Base-by-base conservation (phyloP, 176 grass and related monocot genomes). In the Saccharum officinarum region DNA sequence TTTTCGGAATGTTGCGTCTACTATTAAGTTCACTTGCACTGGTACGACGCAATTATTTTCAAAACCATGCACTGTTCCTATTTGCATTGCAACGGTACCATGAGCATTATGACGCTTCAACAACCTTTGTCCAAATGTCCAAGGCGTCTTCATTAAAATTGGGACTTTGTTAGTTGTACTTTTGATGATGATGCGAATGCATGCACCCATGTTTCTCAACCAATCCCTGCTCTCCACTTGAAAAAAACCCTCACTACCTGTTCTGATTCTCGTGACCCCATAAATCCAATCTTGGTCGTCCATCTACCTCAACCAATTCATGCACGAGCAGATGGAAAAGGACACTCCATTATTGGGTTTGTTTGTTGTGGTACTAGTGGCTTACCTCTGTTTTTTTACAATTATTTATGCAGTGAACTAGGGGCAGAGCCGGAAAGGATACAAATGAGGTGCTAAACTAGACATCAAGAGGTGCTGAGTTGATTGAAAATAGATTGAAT, bases 301-400 rank as follows among this genome's bases (percentile, higher is more conserved):
- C 81, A 73, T 63, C 69, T 34, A 3, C 54, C 81, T 73, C 81
- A 83, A 46, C 81, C 18, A 63, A 73, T 82, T 28, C 54, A n/a
- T 6, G 39, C 54, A 31, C 10, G 7, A 41, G 6, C 37, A 30
- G 37, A 37, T 71, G 16, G 12, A 62, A 42, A 73, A 74, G 11
- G 54, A n/a, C 18, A 34, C 14, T 20, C 31, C 33, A 50, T 50
- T 50, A 17, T 50, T 50, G 47, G n/a, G 9, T 34, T 36, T 38
- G 50, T 57, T 60, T 15, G 54, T 39, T 73, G 20, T 10, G 59
- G 59, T 62, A 12, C 59, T 26, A 61, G 5, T 37, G 22, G 10
- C 57, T 10, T 22, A 14, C 44, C 11, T 46, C 11, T 13, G 11
- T 3, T 46, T 46, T 46, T 46, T 12, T 0, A 46, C 47, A 54